These are phyloP conservation scores for Maudiozyma turicensis DNA, from an alignment of 805 yeast species.

Conservation along the genomic window DNA sequence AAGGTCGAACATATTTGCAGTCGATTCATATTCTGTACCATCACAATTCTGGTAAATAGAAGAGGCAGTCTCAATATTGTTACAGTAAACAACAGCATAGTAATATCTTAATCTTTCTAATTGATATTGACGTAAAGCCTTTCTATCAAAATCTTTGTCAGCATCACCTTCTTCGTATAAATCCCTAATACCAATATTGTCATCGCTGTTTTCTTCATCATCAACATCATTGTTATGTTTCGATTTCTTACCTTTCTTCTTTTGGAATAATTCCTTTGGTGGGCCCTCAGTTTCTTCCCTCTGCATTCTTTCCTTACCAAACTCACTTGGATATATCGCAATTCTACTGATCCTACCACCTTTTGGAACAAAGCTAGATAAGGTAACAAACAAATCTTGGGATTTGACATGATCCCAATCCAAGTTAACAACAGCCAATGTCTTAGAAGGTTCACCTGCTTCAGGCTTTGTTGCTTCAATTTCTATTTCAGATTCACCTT, in stretches of 20 bases:
- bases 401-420: conserved; percentile 97
- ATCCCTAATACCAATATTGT: conserved; percentile 56
- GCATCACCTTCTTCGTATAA: conserved; percentile 75
- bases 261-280: conserved; percentile 67
- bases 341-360: conserved; percentile 63
- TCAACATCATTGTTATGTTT: conserved; percentile 31
- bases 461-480: conserved; percentile 52
- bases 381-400: conserved; percentile 80
- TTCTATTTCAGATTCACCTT: conserved; percentile 47
- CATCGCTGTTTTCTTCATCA: conserved; percentile 36
- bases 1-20: conserved; percentile 88
- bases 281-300: conserved; percentile 90
- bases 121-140: conserved; percentile 79
- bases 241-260: conserved; percentile 28
- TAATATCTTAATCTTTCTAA: conserved; percentile 86
- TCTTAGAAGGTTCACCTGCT: conserved; percentile 72
- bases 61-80: conserved; percentile 58
- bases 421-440: conserved; percentile 87
- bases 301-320: conserved; percentile 85
- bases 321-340: conserved; percentile 76
- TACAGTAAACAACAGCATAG: conserved; percentile 85
- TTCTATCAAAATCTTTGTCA: conserved; percentile 73
- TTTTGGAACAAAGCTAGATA: conserved; percentile 72
- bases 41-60: conserved; percentile 79
- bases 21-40: conserved; percentile 91